phyloP scores from a whole-genome alignment of 1,284 basidiomycete species.

The Limonomyces culmigenus region DNA sequence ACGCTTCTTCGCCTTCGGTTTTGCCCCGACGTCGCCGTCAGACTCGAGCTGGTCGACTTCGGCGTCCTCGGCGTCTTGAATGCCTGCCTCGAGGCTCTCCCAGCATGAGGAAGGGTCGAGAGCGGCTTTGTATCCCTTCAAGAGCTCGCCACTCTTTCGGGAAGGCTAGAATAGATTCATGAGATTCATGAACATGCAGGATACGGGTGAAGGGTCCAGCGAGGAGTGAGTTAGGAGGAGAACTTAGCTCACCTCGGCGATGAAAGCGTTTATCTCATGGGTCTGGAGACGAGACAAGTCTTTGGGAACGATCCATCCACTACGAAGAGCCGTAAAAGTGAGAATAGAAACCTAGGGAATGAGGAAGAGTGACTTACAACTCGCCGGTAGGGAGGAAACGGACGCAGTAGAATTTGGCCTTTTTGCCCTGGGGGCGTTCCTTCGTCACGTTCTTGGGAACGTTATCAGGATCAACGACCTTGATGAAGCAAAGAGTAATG shows the following conservation, averaged over 20 bases:
- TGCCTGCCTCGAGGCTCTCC: constrained; percentile 33
- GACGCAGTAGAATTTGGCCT: constrained; percentile 59
- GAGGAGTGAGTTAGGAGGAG: too few species aligned
- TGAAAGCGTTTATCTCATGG: constrained; percentile 75
- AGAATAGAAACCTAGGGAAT: constrained; percentile 5
- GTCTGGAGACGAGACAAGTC: constrained; percentile 69
- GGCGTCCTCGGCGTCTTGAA: constrained; percentile 43
- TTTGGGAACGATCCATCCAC: constrained; percentile 73
- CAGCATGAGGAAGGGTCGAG: constrained; percentile 71
- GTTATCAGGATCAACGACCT: constrained; percentile 63
- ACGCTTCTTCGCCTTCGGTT: constrained; percentile 24
- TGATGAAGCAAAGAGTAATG: constrained; percentile 6
- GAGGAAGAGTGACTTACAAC: constrained; percentile 42
- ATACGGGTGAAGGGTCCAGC: too few species aligned
- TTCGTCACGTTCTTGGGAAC: constrained; percentile 42
- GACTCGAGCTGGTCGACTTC: constrained; percentile 61
- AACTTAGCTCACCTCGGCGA: too few species aligned
- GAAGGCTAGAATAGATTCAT: too few species aligned
- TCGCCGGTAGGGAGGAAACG: constrained; percentile 85
- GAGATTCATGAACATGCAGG: too few species aligned
- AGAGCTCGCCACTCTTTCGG: constrained; percentile 65
- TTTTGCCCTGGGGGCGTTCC: constrained; percentile 58
- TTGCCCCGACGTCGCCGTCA: constrained; percentile 28
- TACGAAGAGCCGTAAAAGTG: constrained; percentile 14
- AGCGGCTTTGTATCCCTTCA: constrained; percentile 71